Evolutionary conservation across 768 basidiomycete species (phyloP), one percentile per base, ranked within the genome.

Genomic region (Epithele typhae): DNA sequence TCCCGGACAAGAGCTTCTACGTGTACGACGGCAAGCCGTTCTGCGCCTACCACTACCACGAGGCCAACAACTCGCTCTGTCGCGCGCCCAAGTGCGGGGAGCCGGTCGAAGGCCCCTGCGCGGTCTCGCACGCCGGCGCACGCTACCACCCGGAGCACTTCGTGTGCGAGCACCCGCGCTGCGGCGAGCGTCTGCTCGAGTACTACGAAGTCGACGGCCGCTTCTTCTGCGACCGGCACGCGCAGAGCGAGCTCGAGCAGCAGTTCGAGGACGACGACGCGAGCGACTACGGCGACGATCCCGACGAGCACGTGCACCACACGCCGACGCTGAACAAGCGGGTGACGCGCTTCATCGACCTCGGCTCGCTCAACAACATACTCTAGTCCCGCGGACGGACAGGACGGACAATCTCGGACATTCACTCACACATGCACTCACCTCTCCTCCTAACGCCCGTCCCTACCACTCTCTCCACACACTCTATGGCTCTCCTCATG

Each of bases 21-120:
- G 91, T 96, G 37, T 82, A 82, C 54, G 89, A 87, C 59, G 90
- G 91, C 44, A 89, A 87, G 60, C 93, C 94, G 1, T 81, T 85
- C 59, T 97, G 94, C 60, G 87, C 82, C 25, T 88, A 88, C 60
- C 92, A 94, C 64, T 96, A 96, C 63, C 92, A 94, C 66, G 87
- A 92, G 66, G 82, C 82, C 37, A 95, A 95, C 66, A 76, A 86
- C 55, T 93, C 92, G 10, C 73, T 97, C 1, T 97, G 93, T 57
- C 80, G 89, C 9, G 80, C 88, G 3, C 62, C 77, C 11, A 71
- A 70, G 15, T 97, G 93, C 63, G 84, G 87, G 3, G 79, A 85
- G 63, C 93, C 93, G 5, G 92, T 97, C 53, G 93, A 97, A 67
- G 93, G 93, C 1, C 83, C 92, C 1, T 96, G 92, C 62, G 89